Evolutionary conservation across 2,329 filamentous ascomycete genomes (phyloP), one percentile per base, ranked within the genome.

Genomic region (Aureobasidium sp.): DNA sequence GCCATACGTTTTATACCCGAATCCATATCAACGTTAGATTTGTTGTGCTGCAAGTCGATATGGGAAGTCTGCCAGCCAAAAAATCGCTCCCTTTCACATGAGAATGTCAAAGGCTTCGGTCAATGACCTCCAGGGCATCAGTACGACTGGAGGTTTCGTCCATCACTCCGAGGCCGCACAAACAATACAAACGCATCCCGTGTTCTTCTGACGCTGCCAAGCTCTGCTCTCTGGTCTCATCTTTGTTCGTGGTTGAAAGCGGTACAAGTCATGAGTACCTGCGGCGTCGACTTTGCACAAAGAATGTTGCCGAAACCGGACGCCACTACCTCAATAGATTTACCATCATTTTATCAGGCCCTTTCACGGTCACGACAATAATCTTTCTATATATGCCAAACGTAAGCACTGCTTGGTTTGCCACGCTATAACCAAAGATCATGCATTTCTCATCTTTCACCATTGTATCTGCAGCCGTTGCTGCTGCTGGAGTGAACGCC

Each of bases 281-380:
- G 29, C 11, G 53, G 39, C 53, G 53, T 31, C 15, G 11, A 9
- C 2, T 40, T 12, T n/a, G 6, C 5, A 59, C 57, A 50, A 60
- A 60, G 57, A 60, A 50, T 60, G 44, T 60, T 40, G 17, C 57
- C 29, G 57, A 60, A 60, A 39, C n/a, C 57, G 57, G 57, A 60
- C 45, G 44, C 45, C 40, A 31, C 44, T 6, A 33, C 9, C 33
- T 60, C 31, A 37, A 27, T 50, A 37, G 44, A 31, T 22, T 8
- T n/a, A 40, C 50, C 15, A 6, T 7, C 50, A 29, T n/a, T 9
- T 54, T 29, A 40, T 40, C 35, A 39, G 14, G 17, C 35, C 24
- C 35, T 29, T 54, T 54, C 35, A 54, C 8, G 17, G 17, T 24
- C 39, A 57, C 54, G 48, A 58, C 29, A 48, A 33, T 14, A 42